Evolutionary conservation across 2,329 filamentous ascomycete species (phyloP).

Genomic region (Neurospora sp.): DNA sequence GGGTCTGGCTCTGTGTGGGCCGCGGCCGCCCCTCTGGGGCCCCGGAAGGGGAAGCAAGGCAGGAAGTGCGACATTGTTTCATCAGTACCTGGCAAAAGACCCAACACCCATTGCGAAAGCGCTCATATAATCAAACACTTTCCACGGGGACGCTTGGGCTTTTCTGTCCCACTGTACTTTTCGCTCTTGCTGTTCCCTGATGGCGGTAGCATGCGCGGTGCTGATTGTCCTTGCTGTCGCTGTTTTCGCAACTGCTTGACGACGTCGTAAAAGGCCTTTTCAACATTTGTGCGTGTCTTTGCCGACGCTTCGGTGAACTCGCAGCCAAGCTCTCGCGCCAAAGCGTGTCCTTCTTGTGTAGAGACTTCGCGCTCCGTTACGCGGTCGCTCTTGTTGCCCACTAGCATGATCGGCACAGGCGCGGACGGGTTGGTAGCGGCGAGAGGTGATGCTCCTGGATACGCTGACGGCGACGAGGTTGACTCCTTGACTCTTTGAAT

Average conservation of each 20-base stretch:
- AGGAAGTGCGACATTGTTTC: not conserved
- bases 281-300: slow-evolving; percentile 97
- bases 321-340: slow-evolving; percentile 86
- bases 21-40: not conserved
- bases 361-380: slow-evolving; percentile 94
- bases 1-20: not conserved
- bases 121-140: not conserved
- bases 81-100: not conserved
- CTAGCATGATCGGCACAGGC: slow-evolving; percentile 90
- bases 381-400: slow-evolving; percentile 96
- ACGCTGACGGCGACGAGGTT: slow-evolving; percentile 63
- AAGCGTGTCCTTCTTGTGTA: slow-evolving; percentile 85
- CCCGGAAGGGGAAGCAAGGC: not conserved
- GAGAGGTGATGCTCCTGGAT: slow-evolving; percentile 67
- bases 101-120: not conserved
- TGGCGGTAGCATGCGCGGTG: slow-evolving; percentile 13
- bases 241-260: slow-evolving; percentile 74
- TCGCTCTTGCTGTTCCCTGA: not conserved
- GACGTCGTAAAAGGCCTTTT: slow-evolving; percentile 97
- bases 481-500: slow-evolving; percentile 97
- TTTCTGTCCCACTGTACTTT: slow-evolving; percentile 7
- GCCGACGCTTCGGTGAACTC: slow-evolving; percentile 96
- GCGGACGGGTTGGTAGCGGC: slow-evolving; percentile 48
- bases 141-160: slow-evolving; percentile 1
- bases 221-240: slow-evolving; percentile 14